Conservation (phyloP, 441 rosid species). For the Syzygium syzygioides region DNA sequence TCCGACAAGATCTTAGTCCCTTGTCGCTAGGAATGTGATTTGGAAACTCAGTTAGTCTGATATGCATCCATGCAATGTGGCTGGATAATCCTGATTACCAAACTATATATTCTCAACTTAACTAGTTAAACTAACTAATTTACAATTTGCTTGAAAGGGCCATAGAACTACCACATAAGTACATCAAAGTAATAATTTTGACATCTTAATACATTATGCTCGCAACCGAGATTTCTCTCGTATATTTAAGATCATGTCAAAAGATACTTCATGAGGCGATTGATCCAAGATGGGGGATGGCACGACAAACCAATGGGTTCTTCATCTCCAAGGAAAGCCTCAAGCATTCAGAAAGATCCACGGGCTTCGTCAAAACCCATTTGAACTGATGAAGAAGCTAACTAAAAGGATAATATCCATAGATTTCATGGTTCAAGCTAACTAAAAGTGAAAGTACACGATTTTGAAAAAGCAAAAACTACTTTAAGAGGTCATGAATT, state of each 20-base stretch:
- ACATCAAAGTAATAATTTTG: not conserved
- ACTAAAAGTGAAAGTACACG: not conserved
- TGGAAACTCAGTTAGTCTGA: not conserved
- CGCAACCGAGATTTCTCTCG: not conserved
- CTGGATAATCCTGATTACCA: not conserved
- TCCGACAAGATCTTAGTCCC: not conserved
- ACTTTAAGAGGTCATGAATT: not conserved
- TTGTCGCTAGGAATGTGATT: not conserved
- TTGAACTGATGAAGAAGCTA: slow-evolving; percentile 38
- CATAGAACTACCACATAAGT: not conserved
- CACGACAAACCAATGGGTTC: slow-evolving; percentile 35
- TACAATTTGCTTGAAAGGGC: not conserved
- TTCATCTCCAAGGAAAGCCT: slow-evolving; percentile 59
- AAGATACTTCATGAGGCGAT: not conserved
- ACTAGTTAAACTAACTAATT: not conserved
- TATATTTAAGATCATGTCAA: not conserved
- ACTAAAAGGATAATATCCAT: not conserved
- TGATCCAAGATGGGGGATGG: slow-evolving; percentile 1
- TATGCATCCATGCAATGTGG: not conserved
- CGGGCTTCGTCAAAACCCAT: slow-evolving; percentile 37
- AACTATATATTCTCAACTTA: not conserved
- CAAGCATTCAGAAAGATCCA: slow-evolving; percentile 46
- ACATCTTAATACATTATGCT: not conserved
- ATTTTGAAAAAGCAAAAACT: not conserved
- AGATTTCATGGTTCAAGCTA: not conserved